phyloP scores from a whole-genome alignment of 2,329 filamentous ascomycete genomes.

The Nothopassalora personata region DNA sequence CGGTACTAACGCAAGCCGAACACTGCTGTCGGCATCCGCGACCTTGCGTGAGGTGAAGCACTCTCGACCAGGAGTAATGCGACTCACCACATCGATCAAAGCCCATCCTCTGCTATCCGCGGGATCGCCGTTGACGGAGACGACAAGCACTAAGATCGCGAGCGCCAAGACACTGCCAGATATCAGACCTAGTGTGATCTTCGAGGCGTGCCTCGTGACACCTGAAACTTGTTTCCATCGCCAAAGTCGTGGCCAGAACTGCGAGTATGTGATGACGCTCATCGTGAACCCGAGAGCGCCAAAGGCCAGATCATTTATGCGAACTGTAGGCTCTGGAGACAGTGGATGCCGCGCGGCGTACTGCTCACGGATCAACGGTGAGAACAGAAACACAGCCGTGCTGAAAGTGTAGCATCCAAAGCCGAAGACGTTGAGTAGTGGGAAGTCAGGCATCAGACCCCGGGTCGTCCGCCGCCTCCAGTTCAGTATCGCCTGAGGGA shows the following conservation, averaged over 20 bases:
- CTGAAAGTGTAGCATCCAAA: constrained; percentile 69
- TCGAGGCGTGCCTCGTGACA: constrained; percentile 49
- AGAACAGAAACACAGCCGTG: constrained; percentile 71
- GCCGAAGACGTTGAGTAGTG: constrained; percentile 65
- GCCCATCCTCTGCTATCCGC: constrained; percentile 51
- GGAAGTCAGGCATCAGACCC: constrained; percentile 85
- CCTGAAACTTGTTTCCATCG: constrained; percentile 57
- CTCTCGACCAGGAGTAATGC: background rate
- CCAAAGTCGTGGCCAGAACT: constrained; percentile 71
- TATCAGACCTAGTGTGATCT: constrained; percentile 63
- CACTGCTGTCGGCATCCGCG: background rate
- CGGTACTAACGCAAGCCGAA: background rate
- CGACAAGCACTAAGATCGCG: constrained; percentile 44
- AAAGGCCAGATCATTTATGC: constrained; percentile 85
- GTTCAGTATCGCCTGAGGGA: constrained; percentile 83
- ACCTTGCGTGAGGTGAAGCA: background rate
- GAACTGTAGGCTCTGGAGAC: constrained; percentile 73
- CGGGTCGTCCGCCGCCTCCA: constrained; percentile 68
- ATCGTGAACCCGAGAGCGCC: constrained; percentile 73
- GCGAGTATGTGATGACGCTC: constrained; percentile 67
- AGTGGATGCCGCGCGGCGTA: constrained; percentile 75
- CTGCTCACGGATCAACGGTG: constrained; percentile 67
- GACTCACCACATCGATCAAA: constrained; percentile 58
- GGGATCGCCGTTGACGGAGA: constrained; percentile 41
- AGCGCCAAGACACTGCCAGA: constrained; percentile 61